Conservation (phyloP, 148 eudicot genomes). For the Gaultheria prostrata region DNA sequence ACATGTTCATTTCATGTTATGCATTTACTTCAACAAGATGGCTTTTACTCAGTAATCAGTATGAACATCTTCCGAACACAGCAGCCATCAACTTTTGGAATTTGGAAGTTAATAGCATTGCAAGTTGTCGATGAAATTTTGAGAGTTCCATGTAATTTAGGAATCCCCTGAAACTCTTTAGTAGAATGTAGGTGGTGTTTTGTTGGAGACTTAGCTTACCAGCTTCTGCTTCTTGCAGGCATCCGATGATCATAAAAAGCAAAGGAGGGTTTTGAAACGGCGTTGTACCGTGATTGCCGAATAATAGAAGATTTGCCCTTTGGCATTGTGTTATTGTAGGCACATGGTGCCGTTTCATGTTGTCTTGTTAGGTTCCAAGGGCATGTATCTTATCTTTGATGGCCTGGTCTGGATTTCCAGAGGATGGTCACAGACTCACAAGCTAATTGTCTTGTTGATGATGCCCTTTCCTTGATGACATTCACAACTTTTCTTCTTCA, state of each 20-base stretch:
- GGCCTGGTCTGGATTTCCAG: neutral
- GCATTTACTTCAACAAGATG: neutral
- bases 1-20: neutral
- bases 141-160: neutral
- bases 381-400: neutral
- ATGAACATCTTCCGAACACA: neutral
- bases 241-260: constrained; percentile 37
- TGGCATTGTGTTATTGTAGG: neutral
- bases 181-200: no score
- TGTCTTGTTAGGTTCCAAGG: neutral
- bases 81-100: neutral
- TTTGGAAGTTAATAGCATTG: no score
- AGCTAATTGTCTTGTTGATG: neutral
- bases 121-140: no score
- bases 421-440: neutral
- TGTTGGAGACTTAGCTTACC: constrained; percentile 10
- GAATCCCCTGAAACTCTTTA: neutral
- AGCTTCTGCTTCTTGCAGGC: constrained; percentile 30
- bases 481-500: neutral
- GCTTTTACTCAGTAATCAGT: neutral
- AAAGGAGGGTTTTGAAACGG: constrained; percentile 36
- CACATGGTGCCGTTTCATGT: neutral
- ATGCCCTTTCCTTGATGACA: neutral
- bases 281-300: constrained; percentile 49
- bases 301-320: constrained; percentile 19